Percentiles rank a stretch among this genome's conserved stretches.
phyloP scores from a whole-genome alignment of 2,329 filamentous ascomycete species.

The Xylaria sp. region DNA sequence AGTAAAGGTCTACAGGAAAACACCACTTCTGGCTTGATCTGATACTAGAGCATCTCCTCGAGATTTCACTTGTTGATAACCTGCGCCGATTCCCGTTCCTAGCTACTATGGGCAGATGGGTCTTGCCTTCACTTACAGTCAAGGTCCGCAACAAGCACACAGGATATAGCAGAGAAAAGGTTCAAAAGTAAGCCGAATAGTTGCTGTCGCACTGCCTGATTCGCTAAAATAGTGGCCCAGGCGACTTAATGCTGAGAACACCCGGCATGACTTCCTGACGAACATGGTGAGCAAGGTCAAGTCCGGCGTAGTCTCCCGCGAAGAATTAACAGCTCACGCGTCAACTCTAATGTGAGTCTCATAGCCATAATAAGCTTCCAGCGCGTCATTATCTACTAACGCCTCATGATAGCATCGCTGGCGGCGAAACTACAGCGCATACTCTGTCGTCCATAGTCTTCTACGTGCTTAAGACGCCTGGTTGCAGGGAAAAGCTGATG shows the following conservation, averaged over 20 bases:
- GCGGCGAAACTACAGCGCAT: conserved; percentile 16
- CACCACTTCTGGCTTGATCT: conserved; percentile 15
- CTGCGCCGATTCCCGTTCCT: conserved; percentile 12
- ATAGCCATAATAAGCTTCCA: not conserved
- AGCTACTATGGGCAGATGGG: not conserved
- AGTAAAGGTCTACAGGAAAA: not conserved
- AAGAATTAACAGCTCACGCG: conserved; percentile 18
- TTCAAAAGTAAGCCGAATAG: not conserved
- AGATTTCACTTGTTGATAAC: conserved; percentile 14
- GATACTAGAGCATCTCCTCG: conserved; percentile 1
- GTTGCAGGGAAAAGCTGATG: not conserved
- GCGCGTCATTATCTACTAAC: too few species aligned
- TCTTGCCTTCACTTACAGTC: not conserved
- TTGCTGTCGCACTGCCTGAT: not conserved
- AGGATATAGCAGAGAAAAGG: conserved; percentile 4
- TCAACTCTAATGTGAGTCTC: conserved; percentile 15
- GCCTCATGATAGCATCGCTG: conserved; percentile 11
- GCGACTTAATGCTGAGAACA: conserved; percentile 2
- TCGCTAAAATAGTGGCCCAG: not conserved
- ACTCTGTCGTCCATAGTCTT: conserved; percentile 1
- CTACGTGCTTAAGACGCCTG: conserved; percentile 14
- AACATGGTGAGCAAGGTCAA: conserved; percentile 14
- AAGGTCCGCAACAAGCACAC: conserved; percentile 6
- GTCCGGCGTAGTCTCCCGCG: conserved; percentile 6
- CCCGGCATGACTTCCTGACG: conserved; percentile 5